Evolutionary conservation across 1,139 yeast species (phyloP), one percentile per base, ranked within the genome.

Genomic region (Zygosaccharomyces pseudobailii): DNA sequence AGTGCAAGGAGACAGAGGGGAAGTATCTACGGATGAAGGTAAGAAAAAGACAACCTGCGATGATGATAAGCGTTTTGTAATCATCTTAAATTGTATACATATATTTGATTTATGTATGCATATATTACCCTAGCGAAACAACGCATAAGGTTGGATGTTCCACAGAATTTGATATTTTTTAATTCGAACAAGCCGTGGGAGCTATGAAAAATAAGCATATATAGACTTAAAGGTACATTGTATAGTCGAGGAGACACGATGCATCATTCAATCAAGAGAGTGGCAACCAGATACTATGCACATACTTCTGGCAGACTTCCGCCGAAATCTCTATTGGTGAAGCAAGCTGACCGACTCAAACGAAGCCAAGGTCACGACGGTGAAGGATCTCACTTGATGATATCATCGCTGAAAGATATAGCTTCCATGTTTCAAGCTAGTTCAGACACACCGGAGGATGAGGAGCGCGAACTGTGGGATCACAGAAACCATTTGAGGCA

Each of bases 1-100:
- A 76, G 76, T 48, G 97, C 97, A 3, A 79, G 97, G 65, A 84
- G 88, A 59, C 94, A 87, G 67, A 80, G 97, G 66, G 78, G 97
- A 62, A 48, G 41, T 19, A 19, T 38, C 24, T 38, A 38, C 24
- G 41, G 32, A 20, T 38, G 28, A 13, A 13, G 17, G 32, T 22
- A 19, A 17, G 3, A 22, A 35, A 7, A 6, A n/a, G 6, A 4
- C 9, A 35, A 9, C 2, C 36, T 22, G 5, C 22, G 6, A 9
- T 7, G n/a, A 13, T 5, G n/a, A 6, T 5, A 5, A 13, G 24
- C 9, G 24, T 20, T 20, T 33, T 17, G 21, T 8, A 22, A 19
- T 25, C 19, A 35, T 20, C 13, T 22, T 7, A 6, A 8, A 17
- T 22, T 22, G 10, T 22, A 36, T 21, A 7, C 13, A 3, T 23